Conservation (phyloP, 2,329 filamentous ascomycete species). For the Colletotrichum liriopes region DNA sequence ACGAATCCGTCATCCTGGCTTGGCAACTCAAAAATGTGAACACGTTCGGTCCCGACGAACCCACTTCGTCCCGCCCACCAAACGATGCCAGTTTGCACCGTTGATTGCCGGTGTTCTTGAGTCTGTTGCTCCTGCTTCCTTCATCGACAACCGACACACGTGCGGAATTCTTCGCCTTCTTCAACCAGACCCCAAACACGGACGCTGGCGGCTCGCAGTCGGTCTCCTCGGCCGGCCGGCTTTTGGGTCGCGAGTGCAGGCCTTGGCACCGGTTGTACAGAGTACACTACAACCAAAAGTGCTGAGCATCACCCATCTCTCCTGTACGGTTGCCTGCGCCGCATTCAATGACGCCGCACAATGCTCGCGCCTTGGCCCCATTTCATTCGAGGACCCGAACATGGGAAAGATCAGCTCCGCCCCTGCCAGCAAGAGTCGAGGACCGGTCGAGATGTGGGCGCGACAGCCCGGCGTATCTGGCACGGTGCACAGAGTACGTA, state of each 20-base stretch:
- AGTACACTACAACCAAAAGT: neutral
- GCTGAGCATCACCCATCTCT: neutral
- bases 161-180: neutral
- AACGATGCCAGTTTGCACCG: slow-evolving; percentile 4
- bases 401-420: slow-evolving; percentile 15
- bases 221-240: slow-evolving; percentile 17
- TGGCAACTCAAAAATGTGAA: slow-evolving; percentile 19
- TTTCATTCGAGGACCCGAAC: neutral
- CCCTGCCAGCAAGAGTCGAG: neutral
- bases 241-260: neutral
- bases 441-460: neutral
- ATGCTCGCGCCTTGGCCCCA: slow-evolving; percentile 7
- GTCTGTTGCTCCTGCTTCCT: neutral
- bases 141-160: too few species aligned
- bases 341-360: slow-evolving; percentile 11
- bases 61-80: slow-evolving; percentile 28
- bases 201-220: slow-evolving; percentile 5
- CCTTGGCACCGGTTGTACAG: slow-evolving; percentile 25
- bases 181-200: neutral
- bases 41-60: slow-evolving; percentile 38
- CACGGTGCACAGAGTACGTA: slow-evolving; percentile 4
- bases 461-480: slow-evolving; percentile 1
- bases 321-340: neutral
- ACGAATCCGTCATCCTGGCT: slow-evolving; percentile 36
- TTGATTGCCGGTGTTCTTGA: neutral